These are phyloP conservation scores for Endocarpon pusillum DNA, from an alignment of 495 filamentous ascomycete genomes.

Conservation along the genomic window DNA sequence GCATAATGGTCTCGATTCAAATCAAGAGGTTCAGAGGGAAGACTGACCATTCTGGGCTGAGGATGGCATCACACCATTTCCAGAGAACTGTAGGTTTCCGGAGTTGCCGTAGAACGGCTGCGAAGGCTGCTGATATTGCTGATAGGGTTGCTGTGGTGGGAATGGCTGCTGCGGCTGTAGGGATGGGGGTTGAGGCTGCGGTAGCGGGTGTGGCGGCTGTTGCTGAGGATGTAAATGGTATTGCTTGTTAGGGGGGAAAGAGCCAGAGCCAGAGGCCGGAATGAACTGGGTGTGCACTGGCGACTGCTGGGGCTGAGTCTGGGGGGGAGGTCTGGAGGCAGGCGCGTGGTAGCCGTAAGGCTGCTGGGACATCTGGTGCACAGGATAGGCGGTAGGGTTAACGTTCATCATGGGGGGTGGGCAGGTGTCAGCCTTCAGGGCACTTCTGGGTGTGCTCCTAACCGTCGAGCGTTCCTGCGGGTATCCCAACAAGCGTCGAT, in stretches of 20 bases:
- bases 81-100: too few relatives aligned
- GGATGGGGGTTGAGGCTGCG: constrained; percentile 22
- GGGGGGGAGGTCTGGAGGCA: constrained; percentile 21
- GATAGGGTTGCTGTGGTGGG: constrained; percentile 14
- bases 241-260: constrained; percentile 28
- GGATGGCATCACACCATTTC: too few relatives aligned
- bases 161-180: constrained; percentile 19
- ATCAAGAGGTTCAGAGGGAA: too few relatives aligned
- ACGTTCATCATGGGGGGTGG: constrained; percentile 31
- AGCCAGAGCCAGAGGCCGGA: too few relatives aligned
- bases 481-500: too few relatives aligned
- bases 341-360: constrained; percentile 4
- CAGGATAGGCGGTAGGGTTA: constrained; percentile 24
- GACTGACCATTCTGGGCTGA: too few relatives aligned
- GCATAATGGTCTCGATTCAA: too few relatives aligned
- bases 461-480: too few relatives aligned
- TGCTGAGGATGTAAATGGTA: constrained; percentile 23
- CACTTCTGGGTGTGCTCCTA: too few relatives aligned
- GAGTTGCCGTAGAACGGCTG: too few relatives aligned
- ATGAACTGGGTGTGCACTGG: too few relatives aligned
- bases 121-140: constrained; percentile 5
- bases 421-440: too few relatives aligned
- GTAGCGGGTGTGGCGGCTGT: constrained; percentile 13
- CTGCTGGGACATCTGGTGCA: constrained; percentile 13
- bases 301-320: constrained; percentile 18